Percentiles rank a stretch among this genome's conserved stretches.
phyloP scores from a whole-genome alignment of 2,329 filamentous ascomycete genomes.

The Fusarium longipes region DNA sequence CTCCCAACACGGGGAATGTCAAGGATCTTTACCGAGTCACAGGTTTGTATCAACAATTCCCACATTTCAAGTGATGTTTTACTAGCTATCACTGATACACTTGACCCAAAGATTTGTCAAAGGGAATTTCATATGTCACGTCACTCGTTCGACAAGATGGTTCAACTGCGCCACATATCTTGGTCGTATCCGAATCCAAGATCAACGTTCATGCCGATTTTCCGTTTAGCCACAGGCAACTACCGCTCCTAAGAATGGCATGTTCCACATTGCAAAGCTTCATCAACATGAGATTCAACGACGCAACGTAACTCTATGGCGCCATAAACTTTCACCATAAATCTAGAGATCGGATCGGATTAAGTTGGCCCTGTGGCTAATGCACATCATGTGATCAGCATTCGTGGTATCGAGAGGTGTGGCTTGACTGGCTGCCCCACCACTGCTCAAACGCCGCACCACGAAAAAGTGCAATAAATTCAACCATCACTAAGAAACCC shows the following conservation, averaged over 20 bases:
- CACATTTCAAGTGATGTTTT: neutral
- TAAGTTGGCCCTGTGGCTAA: conserved; percentile 38
- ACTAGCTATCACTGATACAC: neutral
- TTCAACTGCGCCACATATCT: conserved; percentile 36
- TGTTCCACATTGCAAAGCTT: conserved; percentile 16
- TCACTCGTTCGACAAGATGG: neutral
- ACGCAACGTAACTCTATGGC: conserved; percentile 7
- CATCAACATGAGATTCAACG: neutral
- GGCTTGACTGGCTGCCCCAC: conserved; percentile 51
- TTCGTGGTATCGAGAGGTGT: conserved; percentile 39
- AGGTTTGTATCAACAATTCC: conserved; percentile 11
- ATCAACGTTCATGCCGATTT: conserved; percentile 34
- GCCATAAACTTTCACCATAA: neutral
- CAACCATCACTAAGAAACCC: conserved; percentile 51
- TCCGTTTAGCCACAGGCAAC: conserved; percentile 26
- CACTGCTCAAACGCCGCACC: conserved; percentile 51
- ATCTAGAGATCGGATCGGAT: conserved; percentile 2
- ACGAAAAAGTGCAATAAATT: conserved; percentile 57
- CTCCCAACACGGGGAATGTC: conserved; percentile 6
- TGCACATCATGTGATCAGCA: conserved; percentile 47
- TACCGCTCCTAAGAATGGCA: neutral
- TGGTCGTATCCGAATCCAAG: conserved; percentile 6
- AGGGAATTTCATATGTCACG: neutral
- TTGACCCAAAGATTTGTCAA: neutral
- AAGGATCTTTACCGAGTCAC: conserved; percentile 22